phyloP scores from a whole-genome alignment of 192 early-diverging fungal species.

The Backusella luteola region DNA sequence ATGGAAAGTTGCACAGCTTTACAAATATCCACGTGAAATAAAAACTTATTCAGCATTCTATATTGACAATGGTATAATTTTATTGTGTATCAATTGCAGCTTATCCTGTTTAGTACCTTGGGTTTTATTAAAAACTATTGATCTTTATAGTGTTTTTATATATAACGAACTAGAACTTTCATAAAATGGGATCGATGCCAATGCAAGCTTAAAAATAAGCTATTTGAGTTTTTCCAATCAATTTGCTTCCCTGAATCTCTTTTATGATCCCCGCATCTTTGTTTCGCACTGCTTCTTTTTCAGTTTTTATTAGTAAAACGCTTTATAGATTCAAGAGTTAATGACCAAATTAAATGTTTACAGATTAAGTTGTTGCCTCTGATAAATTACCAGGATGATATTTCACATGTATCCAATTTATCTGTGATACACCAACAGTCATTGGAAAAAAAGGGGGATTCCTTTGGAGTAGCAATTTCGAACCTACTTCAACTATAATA shows the following conservation, averaged over 20 bases:
- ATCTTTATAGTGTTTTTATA: not conserved
- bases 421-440: not conserved
- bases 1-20: not conserved
- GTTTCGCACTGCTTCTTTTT: not conserved
- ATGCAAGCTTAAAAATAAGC: not conserved
- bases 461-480: too few species aligned
- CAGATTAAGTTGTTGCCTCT: not conserved
- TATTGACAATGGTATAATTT: not conserved
- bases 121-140: not conserved
- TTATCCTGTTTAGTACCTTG: not conserved
- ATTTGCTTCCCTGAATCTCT: not conserved
- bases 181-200: not conserved
- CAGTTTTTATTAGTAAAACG: not conserved
- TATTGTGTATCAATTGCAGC: not conserved
- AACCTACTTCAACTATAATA: too few species aligned
- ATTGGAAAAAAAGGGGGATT: not conserved
- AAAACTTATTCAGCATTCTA: not conserved
- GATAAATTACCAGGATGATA: not conserved
- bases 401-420: not conserved
- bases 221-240: not conserved
- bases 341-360: too few species aligned
- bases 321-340: not conserved
- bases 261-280: not conserved
- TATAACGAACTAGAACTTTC: not conserved
- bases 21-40: constrained; percentile 9